Base-by-base conservation (phyloP, 306 rosid species). In the Potentilla sterilis region DNA sequence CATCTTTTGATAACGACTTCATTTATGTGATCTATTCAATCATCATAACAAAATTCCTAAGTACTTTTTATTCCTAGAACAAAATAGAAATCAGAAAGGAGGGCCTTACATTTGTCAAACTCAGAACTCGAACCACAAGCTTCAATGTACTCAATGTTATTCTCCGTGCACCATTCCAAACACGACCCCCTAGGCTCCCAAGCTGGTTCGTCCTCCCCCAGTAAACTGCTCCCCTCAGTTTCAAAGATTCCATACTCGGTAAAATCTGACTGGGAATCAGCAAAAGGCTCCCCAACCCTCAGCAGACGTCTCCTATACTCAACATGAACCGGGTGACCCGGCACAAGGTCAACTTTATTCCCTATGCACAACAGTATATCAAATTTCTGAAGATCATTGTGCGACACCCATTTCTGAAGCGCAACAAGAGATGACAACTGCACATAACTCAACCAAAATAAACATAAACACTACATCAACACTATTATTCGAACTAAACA, bases 281-380 rank as follows among this genome's bases (percentile, higher is more conserved):
- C 41, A 70, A 76, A 80, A 28, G 86, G 81, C 69, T 88, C 88
- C 71, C 84, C 89, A 43, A 74, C 82, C 82, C 85, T 91, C 74
- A 63, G 81, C 70, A 87, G 82, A 43, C 67, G 87, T 78, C 87
- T 91, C 83, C 91, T 85, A 79, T 89, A 91, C 78, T 89, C 94
- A 43, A 79, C 80, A 90, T 91, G 98, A 75, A 83, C 89, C 21
- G 94, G 96, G 82, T 94, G 97, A 42, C 86, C 94, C 0, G 87
- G 86, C 77, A 94, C 67, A 79, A 88, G 87, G 81, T 94, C 97
- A 62, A 88, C 97, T 82, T 94, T 94, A 78, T 91, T 94, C 72
- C 98, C 98, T 79, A 94, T 82, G 82, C 97, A 94, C 78, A 94
- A 76, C 65, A 88, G 76, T 77, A 91, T 88, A 83, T 94, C 93